Evolutionary conservation across 306 rosid genomes (phyloP), one percentile per base, ranked within the genome.

Genomic region (Betula pendula): DNA sequence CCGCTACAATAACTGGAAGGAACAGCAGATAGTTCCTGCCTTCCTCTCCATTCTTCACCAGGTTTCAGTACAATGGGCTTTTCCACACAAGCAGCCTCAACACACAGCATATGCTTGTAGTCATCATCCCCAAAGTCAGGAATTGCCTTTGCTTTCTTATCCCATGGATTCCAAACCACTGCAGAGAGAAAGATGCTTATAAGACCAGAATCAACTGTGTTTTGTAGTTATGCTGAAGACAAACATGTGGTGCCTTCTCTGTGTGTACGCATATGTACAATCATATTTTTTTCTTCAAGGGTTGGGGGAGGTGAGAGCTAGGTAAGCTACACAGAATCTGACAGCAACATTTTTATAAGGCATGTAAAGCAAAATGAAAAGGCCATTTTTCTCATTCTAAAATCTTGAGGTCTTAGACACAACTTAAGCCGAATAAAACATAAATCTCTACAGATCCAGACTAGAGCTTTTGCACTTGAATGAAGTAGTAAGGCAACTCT

Each of bases 151-250:
- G 88, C 84, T 76, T 89, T 93, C 80, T 93, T 93, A 60, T 90
- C 96, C 97, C 97, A 93, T 0, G 96, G 96, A 70, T 93, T 93
- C 96, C 94, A 93, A 42, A 92, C 90, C 81, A 85, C 97, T 93
- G 75, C 76, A 83, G 6, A 22, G 0, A 12, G 68, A 74, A 66
- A 62, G n/a, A 17, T 62, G 24, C 62, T 20, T 62, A 51, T 78
- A 47, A 75, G 45, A 67, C 35, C 11, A 3, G 6, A 66, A 71
- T 60, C 67, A 69, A 55, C 45, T 24, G 17, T 72, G 68, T 24
- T 72, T 76, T 7, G 5, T 13, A 58, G 66, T 17, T 24, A 22
- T 10, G 35, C 31, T 44, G 6, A 52, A 17, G 22, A 52, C 24
- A 52, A 52, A 52, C 8, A 52, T 19, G 49, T 45, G 14, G 13